A percentile compares a stretch with the other conserved stretches of the same genome.
Evolutionary conservation across 129 eudicot genomes (phyloP).

Genomic region (Helianthus tuberosus): DNA sequence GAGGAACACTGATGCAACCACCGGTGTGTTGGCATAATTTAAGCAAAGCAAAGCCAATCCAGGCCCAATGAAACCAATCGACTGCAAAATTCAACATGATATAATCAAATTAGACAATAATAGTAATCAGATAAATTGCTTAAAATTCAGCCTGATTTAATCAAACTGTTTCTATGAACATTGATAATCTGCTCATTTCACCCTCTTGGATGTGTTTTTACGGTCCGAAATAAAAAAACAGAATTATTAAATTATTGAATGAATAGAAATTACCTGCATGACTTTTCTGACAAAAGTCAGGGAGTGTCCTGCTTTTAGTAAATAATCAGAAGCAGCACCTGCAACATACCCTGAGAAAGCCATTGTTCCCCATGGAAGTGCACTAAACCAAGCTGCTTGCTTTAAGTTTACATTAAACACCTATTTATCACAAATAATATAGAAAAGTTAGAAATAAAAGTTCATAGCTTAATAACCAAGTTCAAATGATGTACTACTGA

Average conservation of each 20-base stretch:
- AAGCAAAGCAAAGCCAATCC: slow-evolving; percentile 85
- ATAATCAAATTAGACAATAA: neutral
- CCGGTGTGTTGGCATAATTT: slow-evolving; percentile 82
- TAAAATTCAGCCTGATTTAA: neutral
- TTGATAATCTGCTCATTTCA: neutral
- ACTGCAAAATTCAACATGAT: slow-evolving; percentile 44
- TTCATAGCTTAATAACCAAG: neutral
- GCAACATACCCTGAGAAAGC: slow-evolving; percentile 92
- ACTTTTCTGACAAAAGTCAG: slow-evolving; percentile 73
- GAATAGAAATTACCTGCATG: slow-evolving; percentile 77
- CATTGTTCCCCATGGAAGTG: slow-evolving; percentile 99
- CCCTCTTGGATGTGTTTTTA: neutral
- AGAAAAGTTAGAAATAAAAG: neutral
- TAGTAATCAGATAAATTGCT: neutral
- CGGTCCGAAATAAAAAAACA: neutral
- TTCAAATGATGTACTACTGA: neutral
- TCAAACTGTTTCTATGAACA: neutral
- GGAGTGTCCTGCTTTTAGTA: slow-evolving; percentile 71
- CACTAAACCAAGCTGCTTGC: slow-evolving; percentile 99
- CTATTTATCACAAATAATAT: slow-evolving; percentile 30
- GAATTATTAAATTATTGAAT: neutral
- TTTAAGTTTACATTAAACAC: slow-evolving; percentile 83
- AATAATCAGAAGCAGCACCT: slow-evolving; percentile 84
- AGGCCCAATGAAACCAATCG: slow-evolving; percentile 96
- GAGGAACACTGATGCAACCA: slow-evolving; percentile 64